A percentile compares a stretch with the other conserved stretches of the same genome.
Evolutionary conservation across 176 grass and related monocot species (phyloP).

Genomic region (Oryza meyeriana): DNA sequence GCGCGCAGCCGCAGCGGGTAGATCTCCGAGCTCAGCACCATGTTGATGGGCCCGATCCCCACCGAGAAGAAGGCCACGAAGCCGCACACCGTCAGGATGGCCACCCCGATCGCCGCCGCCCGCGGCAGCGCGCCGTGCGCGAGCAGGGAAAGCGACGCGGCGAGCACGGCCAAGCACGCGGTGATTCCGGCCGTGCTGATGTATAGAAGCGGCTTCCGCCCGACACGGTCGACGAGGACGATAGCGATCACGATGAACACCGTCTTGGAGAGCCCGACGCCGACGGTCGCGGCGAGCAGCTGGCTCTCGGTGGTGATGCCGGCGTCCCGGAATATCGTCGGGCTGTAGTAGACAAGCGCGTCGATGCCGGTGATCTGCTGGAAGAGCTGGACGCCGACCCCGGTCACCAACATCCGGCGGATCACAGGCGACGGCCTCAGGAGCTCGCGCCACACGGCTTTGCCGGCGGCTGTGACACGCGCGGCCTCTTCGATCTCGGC

Average conservation of each 20-base stretch:
- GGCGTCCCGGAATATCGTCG: constrained; percentile 61
- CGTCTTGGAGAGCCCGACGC: constrained; percentile 68
- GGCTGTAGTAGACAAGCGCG: constrained; percentile 72
- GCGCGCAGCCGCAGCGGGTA: constrained; percentile 67
- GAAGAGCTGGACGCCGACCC: constrained; percentile 62
- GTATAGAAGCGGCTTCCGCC: constrained; percentile 67
- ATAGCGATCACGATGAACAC: constrained; percentile 63
- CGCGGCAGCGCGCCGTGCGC: constrained; percentile 20
- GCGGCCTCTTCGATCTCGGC: constrained; percentile 59
- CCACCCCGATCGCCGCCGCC: constrained; percentile 28
- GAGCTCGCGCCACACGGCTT: constrained; percentile 54
- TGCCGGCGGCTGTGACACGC: neutral
- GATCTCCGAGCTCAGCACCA: constrained; percentile 78
- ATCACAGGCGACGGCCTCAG: constrained; percentile 44
- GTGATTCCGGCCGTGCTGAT: constrained; percentile 77
- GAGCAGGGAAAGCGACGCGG: constrained; percentile 38
- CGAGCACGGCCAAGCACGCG: constrained; percentile 46
- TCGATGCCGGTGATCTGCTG: constrained; percentile 78
- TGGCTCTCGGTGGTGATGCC: constrained; percentile 50
- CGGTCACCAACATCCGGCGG: constrained; percentile 57
- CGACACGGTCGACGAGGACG: constrained; percentile 49
- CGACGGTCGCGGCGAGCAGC: constrained; percentile 64
- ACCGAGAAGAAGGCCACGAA: constrained; percentile 79
- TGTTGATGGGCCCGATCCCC: constrained; percentile 67
- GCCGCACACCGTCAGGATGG: constrained; percentile 67